These are phyloP conservation scores for Diatrype stigma DNA, from an alignment of 2,329 filamentous ascomycete genomes.

Conservation along the genomic window DNA sequence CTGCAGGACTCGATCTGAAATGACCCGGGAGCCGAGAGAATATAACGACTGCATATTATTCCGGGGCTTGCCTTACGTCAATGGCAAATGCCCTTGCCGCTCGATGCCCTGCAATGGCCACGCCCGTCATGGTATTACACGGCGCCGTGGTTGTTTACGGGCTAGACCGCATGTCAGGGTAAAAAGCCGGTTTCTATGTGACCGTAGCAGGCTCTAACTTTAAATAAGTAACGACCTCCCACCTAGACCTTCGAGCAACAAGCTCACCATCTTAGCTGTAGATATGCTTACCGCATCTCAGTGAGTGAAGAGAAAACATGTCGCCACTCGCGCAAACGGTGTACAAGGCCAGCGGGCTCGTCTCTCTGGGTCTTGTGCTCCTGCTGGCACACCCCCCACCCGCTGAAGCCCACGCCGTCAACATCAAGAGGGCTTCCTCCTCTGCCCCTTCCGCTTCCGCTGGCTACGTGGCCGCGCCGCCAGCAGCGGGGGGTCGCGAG, in stretches of 20 bases:
- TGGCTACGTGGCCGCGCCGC: not conserved
- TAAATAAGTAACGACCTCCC: too few species aligned
- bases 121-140: too few species aligned
- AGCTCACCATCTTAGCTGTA: not conserved
- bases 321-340: not conserved
- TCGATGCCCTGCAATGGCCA: not conserved
- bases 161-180: not conserved
- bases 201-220: too few species aligned
- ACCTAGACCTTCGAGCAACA: not conserved
- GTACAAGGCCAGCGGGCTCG: not conserved
- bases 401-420: not conserved
- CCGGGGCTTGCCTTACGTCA: not conserved
- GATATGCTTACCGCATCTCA: not conserved
- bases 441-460: not conserved
- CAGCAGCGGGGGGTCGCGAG: constrained; percentile 23
- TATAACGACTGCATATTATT: not conserved
- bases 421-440: not conserved
- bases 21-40: not conserved
- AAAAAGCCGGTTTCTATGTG: too few species aligned
- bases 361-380: not conserved
- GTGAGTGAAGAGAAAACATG: not conserved
- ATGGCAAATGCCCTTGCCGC: not conserved
- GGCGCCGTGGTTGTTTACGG: not conserved
- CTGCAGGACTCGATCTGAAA: not conserved
- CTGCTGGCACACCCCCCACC: not conserved